Conservation (phyloP, 345 rosid species). For the Eucalyptus erythrocorys region DNA sequence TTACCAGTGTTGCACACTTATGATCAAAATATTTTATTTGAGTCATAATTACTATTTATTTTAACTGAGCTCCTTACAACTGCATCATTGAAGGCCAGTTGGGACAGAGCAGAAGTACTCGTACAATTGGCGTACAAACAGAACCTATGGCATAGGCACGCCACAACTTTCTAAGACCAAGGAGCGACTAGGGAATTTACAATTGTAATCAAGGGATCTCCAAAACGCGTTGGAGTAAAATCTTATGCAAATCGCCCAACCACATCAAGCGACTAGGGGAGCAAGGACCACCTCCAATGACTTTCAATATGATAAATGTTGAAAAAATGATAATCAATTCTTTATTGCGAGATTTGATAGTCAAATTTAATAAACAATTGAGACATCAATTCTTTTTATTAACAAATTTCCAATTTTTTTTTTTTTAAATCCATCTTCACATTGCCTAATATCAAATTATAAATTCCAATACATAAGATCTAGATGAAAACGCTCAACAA, state of each 20-base stretch:
- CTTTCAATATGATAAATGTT: neutral
- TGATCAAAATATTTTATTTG: rapidly evolving
- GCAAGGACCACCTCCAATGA: neutral
- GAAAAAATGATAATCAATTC: neutral
- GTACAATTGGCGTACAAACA: rapidly evolving
- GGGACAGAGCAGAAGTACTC: neutral
- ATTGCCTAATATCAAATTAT: neutral
- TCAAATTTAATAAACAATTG: neutral
- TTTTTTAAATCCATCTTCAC: neutral
- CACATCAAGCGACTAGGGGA: neutral
- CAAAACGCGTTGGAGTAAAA: neutral
- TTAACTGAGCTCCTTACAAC: neutral
- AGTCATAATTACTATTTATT: too few species aligned
- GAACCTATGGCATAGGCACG: neutral
- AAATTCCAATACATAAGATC: neutral
- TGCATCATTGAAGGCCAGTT: neutral
- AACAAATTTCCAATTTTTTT: neutral
- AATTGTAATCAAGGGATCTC: neutral
- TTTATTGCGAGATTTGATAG: neutral
- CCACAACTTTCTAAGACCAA: neutral
- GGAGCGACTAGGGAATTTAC: neutral
- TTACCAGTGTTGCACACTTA: too few species aligned
- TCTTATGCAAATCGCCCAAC: neutral
- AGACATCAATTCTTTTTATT: neutral
- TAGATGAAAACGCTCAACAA: neutral